These are phyloP conservation scores for Pyrenula aspistea DNA, from an alignment of 495 filamentous ascomycete genomes.

Conservation along the genomic window DNA sequence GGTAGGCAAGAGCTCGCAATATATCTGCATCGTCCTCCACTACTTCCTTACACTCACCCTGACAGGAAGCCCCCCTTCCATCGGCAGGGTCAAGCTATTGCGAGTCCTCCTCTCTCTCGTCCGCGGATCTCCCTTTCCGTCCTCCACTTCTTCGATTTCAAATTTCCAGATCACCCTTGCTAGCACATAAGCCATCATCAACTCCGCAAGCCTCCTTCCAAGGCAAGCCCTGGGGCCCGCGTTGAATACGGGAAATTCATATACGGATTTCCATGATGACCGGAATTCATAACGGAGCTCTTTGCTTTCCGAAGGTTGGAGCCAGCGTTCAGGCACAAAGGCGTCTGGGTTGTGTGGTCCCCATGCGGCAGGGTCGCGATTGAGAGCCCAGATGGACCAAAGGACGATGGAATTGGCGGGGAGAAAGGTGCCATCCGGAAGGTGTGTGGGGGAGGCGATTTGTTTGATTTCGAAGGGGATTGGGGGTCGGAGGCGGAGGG, in stretches of 20 bases:
- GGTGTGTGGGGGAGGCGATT: constrained; percentile 29
- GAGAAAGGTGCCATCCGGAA: constrained; percentile 46
- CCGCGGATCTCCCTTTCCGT: not conserved
- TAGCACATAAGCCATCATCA: constrained; percentile 39
- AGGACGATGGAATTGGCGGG: constrained; percentile 36
- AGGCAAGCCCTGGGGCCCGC: constrained; percentile 44
- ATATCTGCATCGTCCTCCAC: not conserved
- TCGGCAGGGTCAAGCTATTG: constrained; percentile 47
- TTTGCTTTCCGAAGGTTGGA: constrained; percentile 17
- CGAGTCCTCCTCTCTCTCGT: constrained; percentile 32
- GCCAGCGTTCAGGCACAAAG: constrained; percentile 42
- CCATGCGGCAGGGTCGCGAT: constrained; percentile 40
- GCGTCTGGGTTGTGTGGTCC: constrained; percentile 36
- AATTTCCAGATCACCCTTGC: constrained; percentile 32
- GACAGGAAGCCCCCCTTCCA: constrained; percentile 43
- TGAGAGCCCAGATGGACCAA: constrained; percentile 51
- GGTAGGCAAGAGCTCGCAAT: no score
- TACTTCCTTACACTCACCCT: not conserved
- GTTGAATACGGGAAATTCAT: constrained; percentile 51
- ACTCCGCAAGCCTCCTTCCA: constrained; percentile 49
- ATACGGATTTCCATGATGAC: constrained; percentile 25
- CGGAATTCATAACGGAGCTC: constrained; percentile 10
- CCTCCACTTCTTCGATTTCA: constrained; percentile 25
- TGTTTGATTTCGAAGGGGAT: constrained; percentile 52
- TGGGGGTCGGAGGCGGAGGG: constrained; percentile 42